Conservation (phyloP, 2,329 filamentous ascomycete species). For the Dendryphion nanum region DNA sequence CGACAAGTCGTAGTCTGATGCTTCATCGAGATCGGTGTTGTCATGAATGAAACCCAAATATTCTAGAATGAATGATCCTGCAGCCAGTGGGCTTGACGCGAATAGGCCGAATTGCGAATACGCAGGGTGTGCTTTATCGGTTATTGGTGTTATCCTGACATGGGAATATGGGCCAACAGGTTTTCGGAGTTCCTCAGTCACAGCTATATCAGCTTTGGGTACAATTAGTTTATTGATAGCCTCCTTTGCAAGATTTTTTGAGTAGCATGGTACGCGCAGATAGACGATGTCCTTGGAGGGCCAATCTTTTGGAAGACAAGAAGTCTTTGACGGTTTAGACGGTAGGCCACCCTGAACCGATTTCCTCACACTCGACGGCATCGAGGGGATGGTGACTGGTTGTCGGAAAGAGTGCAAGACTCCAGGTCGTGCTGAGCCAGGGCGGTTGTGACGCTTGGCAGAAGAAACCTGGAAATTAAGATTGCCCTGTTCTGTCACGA, state of each 20-base stretch:
- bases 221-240: slow-evolving; percentile 21
- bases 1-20: slow-evolving; percentile 52
- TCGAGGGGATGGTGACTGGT: too few relatives aligned
- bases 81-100: slow-evolving; percentile 44
- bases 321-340: too few relatives aligned
- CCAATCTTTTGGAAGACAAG: slow-evolving; percentile 35
- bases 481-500: too few relatives aligned
- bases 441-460: too few relatives aligned
- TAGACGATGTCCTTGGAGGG: slow-evolving; percentile 24
- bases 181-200: slow-evolving; percentile 12
- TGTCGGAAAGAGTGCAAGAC: too few relatives aligned
- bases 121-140: slow-evolving; percentile 46
- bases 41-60: slow-evolving; percentile 52
- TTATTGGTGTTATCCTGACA: slow-evolving; percentile 45
- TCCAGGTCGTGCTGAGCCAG: too few relatives aligned
- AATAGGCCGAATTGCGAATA: slow-evolving; percentile 49
- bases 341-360: too few relatives aligned
- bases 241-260: slow-evolving; percentile 26
- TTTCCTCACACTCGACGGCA: slow-evolving; percentile 1
- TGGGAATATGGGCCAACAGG: slow-evolving; percentile 31
- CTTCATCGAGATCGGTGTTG: slow-evolving; percentile 40
- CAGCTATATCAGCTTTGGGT: slow-evolving; percentile 14
- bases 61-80: slow-evolving; percentile 48
- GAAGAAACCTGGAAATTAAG: too few relatives aligned
- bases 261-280: slow-evolving; percentile 28